Evolutionary conservation across 2,329 filamentous ascomycete species (phyloP).

Genomic region (Colletotrichum gloeosporioides): DNA sequence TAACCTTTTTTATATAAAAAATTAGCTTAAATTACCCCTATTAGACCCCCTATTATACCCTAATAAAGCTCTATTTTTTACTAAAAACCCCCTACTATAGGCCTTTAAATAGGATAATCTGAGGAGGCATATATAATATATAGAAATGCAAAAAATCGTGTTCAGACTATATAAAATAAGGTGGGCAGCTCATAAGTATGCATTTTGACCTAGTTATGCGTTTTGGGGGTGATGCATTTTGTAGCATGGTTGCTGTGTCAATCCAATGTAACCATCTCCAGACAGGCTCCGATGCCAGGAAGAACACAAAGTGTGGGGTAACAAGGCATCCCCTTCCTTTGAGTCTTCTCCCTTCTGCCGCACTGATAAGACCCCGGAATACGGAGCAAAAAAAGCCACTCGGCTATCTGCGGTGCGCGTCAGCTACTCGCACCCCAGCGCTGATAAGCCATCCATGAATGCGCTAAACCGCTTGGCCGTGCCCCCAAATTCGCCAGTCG

Average conservation of each 20-base stretch:
- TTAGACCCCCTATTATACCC: neutral
- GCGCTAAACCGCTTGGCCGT: neutral
- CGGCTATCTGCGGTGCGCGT: neutral
- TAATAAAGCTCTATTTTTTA: neutral
- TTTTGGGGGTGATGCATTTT: neutral
- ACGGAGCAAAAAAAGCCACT: neutral
- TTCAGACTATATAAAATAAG: neutral
- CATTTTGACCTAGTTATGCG: neutral
- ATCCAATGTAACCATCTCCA: neutral
- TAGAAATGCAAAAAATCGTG: neutral
- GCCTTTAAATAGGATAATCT: neutral
- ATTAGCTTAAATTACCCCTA: neutral
- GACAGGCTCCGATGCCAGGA: neutral
- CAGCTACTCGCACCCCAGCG: neutral
- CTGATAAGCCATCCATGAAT: conserved; percentile 5
- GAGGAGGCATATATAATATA: neutral
- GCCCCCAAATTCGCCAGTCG: neutral
- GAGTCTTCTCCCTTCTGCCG: neutral
- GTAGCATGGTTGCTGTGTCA: neutral
- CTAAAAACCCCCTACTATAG: neutral
- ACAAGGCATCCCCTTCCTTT: neutral
- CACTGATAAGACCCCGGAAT: neutral
- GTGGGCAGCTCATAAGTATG: neutral
- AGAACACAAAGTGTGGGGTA: neutral
- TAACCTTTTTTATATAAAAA: neutral